These are phyloP conservation scores for Leishmania tropica DNA, from an alignment of 208 protist genomes.

Conservation along the genomic window DNA sequence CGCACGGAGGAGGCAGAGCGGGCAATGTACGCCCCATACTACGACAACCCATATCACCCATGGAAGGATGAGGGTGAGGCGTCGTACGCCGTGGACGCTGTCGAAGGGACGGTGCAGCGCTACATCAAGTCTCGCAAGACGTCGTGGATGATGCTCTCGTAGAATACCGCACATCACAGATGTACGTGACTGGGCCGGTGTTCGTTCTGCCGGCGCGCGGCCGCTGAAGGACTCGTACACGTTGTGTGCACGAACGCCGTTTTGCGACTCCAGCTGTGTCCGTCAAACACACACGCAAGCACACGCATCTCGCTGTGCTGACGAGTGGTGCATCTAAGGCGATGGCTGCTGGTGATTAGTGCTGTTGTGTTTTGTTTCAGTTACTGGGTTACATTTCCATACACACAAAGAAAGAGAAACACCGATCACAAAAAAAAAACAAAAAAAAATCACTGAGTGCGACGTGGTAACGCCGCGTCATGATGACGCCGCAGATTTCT, in stretches of 20 bases:
- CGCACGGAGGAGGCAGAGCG: slow-evolving; percentile 87
- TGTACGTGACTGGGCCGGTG: not conserved
- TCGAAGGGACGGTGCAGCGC: slow-evolving; percentile 73
- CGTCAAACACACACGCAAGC: not conserved
- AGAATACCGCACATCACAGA: not conserved
- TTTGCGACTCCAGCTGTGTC: not conserved
- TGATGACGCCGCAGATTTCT: not conserved
- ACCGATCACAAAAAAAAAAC: not conserved
- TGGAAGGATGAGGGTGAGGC: slow-evolving; percentile 82
- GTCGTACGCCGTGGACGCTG: slow-evolving; percentile 83
- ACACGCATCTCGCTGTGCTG: not conserved
- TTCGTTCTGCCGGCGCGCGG: not conserved
- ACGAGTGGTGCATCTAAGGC: not conserved
- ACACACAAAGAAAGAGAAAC: not conserved
- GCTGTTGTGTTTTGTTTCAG: not conserved
- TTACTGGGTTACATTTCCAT: not conserved
- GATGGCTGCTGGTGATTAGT: not conserved
- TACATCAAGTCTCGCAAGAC: slow-evolving; percentile 72
- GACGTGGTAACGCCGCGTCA: too few relatives aligned
- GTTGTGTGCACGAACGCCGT: not conserved
- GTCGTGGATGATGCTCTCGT: slow-evolving; percentile 86
- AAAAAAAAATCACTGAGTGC: too few relatives aligned
- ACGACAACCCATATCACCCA: slow-evolving; percentile 88
- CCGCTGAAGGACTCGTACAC: not conserved
- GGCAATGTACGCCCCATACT: slow-evolving; percentile 73